Percentiles rank a stretch among this genome's conserved stretches.
phyloP scores from a whole-genome alignment of 495 filamentous ascomycete genomes.

The Aspergillus funiculosus region DNA sequence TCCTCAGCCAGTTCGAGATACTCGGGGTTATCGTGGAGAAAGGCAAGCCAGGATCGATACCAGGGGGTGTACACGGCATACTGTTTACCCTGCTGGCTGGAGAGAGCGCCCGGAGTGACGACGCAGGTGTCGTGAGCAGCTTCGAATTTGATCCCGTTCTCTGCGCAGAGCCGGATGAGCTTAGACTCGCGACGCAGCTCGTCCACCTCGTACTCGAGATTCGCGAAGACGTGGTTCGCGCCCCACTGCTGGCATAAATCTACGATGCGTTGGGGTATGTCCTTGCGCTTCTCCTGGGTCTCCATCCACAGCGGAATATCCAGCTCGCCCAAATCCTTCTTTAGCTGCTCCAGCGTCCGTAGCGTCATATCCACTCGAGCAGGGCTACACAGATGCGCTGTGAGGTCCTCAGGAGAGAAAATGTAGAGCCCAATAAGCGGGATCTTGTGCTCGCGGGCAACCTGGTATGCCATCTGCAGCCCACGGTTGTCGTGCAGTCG shows the following conservation, averaged over 20 bases:
- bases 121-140: conserved; percentile 75
- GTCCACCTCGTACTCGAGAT: conserved; percentile 58
- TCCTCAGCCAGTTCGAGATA: conserved; percentile 54
- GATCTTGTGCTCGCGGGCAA: conserved; percentile 56
- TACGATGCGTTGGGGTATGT: conserved; percentile 58
- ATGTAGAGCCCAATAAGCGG: conserved; percentile 74
- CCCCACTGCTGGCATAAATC: conserved; percentile 67
- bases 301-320: conserved; percentile 79
- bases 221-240: conserved; percentile 55
- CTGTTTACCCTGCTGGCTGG: conserved; percentile 61
- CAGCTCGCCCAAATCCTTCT: conserved; percentile 58
- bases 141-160: conserved; percentile 57
- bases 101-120: conserved; percentile 64
- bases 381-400: conserved; percentile 70
- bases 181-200: conserved; percentile 62
- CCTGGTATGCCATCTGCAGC: conserved; percentile 59
- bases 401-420: conserved; percentile 78
- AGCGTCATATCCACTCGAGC: conserved; percentile 76
- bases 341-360: conserved; percentile 58
- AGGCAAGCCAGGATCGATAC: conserved; percentile 68
- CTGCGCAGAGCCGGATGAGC: conserved; percentile 53
- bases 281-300: conserved; percentile 58
- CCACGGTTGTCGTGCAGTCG: conserved; percentile 69
- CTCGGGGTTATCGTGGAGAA: conserved; percentile 62
- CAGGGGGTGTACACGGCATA: conserved; percentile 83